These are phyloP conservation scores for Dittrichia graveolens DNA, from an alignment of 129 eudicot genomes.

Conservation along the genomic window DNA sequence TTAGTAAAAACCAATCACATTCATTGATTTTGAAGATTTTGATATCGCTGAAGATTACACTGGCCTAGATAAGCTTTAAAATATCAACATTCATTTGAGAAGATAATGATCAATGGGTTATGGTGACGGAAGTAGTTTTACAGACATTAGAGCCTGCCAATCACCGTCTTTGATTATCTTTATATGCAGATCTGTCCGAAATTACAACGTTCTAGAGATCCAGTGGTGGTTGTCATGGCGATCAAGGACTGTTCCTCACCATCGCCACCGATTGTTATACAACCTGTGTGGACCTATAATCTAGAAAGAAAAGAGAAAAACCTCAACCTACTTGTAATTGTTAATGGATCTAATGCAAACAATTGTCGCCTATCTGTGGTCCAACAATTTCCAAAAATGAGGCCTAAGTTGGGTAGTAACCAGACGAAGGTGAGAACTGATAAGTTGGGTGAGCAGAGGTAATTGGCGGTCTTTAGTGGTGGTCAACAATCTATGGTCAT, in stretches of 20 bases:
- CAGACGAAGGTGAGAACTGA: constrained; percentile 35
- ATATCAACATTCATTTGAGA: constrained; percentile 65
- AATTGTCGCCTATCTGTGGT: no score
- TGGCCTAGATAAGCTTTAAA: constrained; percentile 64
- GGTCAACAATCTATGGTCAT: no score
- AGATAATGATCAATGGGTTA: constrained; percentile 46
- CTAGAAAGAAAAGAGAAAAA: constrained; percentile 2
- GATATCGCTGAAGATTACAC: constrained; percentile 37
- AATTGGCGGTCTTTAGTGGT: no score
- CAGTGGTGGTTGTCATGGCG: constrained; percentile 29
- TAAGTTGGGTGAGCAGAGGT: constrained; percentile 28
- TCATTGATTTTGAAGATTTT: no score
- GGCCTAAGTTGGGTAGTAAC: no score
- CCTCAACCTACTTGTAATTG: no score
- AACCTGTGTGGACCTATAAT: constrained; percentile 64
- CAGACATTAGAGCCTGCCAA: constrained; percentile 10
- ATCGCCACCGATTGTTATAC: constrained; percentile 40
- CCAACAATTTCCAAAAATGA: no score
- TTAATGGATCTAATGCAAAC: no score
- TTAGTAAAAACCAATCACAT: no score
- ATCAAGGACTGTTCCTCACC: constrained; percentile 25
- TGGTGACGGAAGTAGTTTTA: constrained; percentile 17
- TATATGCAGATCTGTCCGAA: constrained; percentile 12
- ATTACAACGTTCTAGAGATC: constrained; percentile 36
- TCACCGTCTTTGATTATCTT: constrained; percentile 21